Percentiles rank a stretch among this genome's conserved stretches.
phyloP scores from a whole-genome alignment of 331 rosid genomes.

The Quercus tomentella region DNA sequence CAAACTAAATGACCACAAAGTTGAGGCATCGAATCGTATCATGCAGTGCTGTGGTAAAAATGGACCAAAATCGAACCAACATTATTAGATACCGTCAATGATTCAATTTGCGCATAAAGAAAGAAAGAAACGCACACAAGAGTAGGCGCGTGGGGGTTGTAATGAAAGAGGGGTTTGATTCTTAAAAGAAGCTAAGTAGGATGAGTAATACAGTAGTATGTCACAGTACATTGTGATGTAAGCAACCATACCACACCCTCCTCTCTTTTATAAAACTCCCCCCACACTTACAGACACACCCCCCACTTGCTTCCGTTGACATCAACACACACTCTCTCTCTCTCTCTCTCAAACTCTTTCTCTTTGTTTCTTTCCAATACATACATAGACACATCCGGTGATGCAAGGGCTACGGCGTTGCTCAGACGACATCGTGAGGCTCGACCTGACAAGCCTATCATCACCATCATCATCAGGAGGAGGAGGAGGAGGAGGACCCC shows the following conservation, averaged over 20 bases:
- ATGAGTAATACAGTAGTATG: not conserved
- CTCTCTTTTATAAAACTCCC: constrained; percentile 33
- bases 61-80: too few species aligned
- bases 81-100: too few species aligned
- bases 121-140: too few species aligned
- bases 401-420: constrained; percentile 82
- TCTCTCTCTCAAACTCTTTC: not conserved
- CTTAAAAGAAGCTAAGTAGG: not conserved
- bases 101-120: too few species aligned
- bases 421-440: constrained; percentile 65
- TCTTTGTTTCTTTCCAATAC: not conserved
- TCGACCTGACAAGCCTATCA: constrained; percentile 35
- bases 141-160: constrained; percentile 35
- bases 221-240: constrained; percentile 51
- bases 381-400: not conserved
- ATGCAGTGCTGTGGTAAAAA: too few species aligned
- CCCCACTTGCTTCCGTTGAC: constrained; percentile 25
- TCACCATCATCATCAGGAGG: not conserved
- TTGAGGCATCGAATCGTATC: too few species aligned
- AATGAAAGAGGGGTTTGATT: too few species aligned
- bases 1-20: too few species aligned
- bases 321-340: not conserved
- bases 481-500: not conserved
- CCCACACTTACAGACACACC: not conserved
- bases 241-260: constrained; percentile 41